phyloP scores from a whole-genome alignment of 495 filamentous ascomycete species.

The Neohortaea acidophila region DNA sequence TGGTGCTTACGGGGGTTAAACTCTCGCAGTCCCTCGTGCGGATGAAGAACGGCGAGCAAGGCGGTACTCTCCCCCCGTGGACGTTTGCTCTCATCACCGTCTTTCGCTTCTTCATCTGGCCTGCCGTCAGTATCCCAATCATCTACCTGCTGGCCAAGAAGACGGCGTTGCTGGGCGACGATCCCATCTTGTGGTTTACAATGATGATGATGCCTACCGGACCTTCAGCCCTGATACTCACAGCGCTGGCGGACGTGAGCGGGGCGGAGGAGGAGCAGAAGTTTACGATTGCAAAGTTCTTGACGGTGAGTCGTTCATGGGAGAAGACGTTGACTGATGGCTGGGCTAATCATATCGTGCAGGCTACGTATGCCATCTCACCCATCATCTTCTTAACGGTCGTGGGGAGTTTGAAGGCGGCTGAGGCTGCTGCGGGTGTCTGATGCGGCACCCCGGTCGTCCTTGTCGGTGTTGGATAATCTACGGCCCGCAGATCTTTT shows the following conservation, averaged over 20 bases:
- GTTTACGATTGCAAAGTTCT: slow-evolving; percentile 53
- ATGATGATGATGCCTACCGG: slow-evolving; percentile 69
- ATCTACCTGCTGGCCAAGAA: slow-evolving; percentile 47
- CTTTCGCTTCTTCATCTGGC: slow-evolving; percentile 53
- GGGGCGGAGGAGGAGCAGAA: slow-evolving; percentile 43
- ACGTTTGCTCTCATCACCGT: slow-evolving; percentile 40
- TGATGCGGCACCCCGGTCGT: background rate
- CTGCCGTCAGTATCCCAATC: slow-evolving; percentile 35
- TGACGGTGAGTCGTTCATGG: slow-evolving; percentile 46
- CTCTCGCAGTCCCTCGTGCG: slow-evolving; percentile 38
- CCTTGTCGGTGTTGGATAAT: too few species aligned
- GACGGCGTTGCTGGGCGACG: slow-evolving; percentile 40
- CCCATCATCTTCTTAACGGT: slow-evolving; percentile 17
- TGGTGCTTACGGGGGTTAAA: slow-evolving; percentile 59
- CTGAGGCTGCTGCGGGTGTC: slow-evolving; percentile 10
- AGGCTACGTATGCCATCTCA: slow-evolving; percentile 16
- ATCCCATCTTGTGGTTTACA: slow-evolving; percentile 62
- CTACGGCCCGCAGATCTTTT: too few species aligned
- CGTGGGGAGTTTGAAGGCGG: slow-evolving; percentile 15
- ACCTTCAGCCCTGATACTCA: slow-evolving; percentile 54
- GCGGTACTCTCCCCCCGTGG: slow-evolving; percentile 36
- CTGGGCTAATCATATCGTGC: slow-evolving; percentile 1
- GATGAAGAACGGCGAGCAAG: slow-evolving; percentile 36
- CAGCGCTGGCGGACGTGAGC: slow-evolving; percentile 50
- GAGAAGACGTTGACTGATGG: too few species aligned